Conservation (phyloP, 495 filamentous ascomycete genomes). For the Annulohypoxylon maeteangense region DNA sequence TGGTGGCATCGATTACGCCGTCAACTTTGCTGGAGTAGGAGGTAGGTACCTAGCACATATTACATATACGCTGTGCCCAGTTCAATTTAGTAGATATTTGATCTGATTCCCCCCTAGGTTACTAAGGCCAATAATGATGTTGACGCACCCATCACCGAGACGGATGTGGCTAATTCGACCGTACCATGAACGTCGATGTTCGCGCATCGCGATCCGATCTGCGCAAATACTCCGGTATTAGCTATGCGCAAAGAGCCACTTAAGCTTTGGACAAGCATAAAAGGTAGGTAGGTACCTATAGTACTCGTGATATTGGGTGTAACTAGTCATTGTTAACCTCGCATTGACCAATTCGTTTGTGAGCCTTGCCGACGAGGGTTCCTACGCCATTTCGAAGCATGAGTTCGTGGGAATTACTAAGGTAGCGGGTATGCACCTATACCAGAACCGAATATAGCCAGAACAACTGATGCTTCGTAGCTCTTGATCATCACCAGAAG, state of each 20-base stretch:
- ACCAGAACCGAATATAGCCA: not conserved
- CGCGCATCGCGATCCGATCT: conserved; percentile 29
- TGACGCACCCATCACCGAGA: not conserved
- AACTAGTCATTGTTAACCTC: conserved; percentile 7
- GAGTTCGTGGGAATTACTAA: conserved; percentile 19
- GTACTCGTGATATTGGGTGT: conserved; percentile 1
- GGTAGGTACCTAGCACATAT: too few species aligned
- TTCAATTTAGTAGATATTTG: too few species aligned
- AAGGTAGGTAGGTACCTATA: too few species aligned
- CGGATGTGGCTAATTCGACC: conserved; percentile 11
- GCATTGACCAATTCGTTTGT: conserved; percentile 5
- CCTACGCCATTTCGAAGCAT: conserved; percentile 23
- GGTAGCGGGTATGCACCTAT: not conserved
- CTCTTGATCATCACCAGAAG: conserved; percentile 44
- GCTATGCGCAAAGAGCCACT: conserved; percentile 35
- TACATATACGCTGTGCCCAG: too few species aligned
- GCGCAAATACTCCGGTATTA: conserved; percentile 12
- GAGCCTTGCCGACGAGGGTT: not conserved
- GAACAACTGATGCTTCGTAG: not conserved
- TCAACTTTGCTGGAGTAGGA: conserved; percentile 48
- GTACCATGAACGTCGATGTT: conserved; percentile 29
- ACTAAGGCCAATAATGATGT: conserved; percentile 12
- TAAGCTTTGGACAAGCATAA: conserved; percentile 6
- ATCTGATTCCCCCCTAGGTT: too few species aligned
- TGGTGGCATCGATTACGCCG: conserved; percentile 46